These are phyloP conservation scores for Zizania palustris DNA, from an alignment of 202 grass and related monocot species.

Conservation along the genomic window DNA sequence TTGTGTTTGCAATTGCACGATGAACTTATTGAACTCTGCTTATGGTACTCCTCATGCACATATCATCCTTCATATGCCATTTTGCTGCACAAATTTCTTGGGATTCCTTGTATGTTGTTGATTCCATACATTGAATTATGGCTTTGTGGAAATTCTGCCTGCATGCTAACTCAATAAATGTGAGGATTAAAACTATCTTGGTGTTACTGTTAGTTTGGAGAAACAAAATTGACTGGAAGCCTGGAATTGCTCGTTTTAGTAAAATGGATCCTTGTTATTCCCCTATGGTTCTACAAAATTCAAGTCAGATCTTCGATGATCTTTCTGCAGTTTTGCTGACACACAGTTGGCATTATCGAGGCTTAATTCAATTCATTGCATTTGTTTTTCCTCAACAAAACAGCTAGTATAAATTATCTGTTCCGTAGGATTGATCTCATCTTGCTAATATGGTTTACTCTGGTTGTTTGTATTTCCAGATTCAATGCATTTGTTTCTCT, in stretches of 20 bases:
- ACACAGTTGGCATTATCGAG: neutral
- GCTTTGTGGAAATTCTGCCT: neutral
- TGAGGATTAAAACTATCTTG: neutral
- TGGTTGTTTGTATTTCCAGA: slow-evolving; percentile 42
- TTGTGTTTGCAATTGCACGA: neutral
- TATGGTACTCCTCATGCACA: neutral
- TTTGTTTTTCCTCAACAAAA: neutral
- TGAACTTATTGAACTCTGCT: neutral
- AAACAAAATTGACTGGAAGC: neutral
- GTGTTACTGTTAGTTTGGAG: neutral
- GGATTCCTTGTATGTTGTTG: neutral
- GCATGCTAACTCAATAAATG: neutral
- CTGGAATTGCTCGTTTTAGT: neutral
- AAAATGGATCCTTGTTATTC: neutral
- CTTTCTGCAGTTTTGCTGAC: slow-evolving; percentile 29
- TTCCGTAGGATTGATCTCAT: slow-evolving; percentile 27
- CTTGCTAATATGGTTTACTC: slow-evolving; percentile 34
- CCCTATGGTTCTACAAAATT: neutral
- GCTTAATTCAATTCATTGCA: slow-evolving; percentile 17
- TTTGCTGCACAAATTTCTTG: neutral
- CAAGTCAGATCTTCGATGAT: neutral
- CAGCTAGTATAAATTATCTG: neutral
- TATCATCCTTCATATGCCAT: neutral
- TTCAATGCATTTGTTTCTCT: neutral
- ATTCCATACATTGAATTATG: neutral